phyloP scores from a whole-genome alignment of 2,329 filamentous ascomycete genomes.

The Furcasterigmium furcatum region DNA sequence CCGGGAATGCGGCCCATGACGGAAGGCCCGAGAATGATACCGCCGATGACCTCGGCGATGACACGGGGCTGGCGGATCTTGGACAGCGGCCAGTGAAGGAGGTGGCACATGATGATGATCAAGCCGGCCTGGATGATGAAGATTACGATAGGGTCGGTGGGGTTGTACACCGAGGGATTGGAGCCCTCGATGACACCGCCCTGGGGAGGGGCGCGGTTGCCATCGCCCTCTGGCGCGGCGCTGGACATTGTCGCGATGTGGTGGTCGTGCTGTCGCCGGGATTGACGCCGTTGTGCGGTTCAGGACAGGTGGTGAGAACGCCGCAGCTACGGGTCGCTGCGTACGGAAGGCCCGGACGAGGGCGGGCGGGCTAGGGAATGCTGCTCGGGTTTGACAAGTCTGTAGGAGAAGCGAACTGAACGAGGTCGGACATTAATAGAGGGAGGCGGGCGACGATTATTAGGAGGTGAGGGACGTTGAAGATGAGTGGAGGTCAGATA shows the following conservation, averaged over 20 bases:
- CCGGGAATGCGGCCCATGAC: constrained; percentile 83
- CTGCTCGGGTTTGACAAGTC: too few species aligned
- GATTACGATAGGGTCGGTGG: constrained; percentile 68
- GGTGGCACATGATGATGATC: constrained; percentile 42
- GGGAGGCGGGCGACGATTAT: too few species aligned
- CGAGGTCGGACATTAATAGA: too few species aligned
- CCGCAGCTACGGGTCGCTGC: too few species aligned
- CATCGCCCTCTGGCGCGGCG: background rate
- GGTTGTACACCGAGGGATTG: constrained; percentile 65
- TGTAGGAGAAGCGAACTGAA: too few species aligned
- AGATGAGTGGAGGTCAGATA: too few species aligned
- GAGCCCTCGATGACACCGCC: constrained; percentile 67
- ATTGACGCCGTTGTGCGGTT: too few species aligned
- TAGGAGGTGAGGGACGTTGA: too few species aligned
- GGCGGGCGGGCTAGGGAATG: too few species aligned
- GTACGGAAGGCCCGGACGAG: too few species aligned
- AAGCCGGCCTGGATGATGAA: constrained; percentile 68
- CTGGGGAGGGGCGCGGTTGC: constrained; percentile 26
- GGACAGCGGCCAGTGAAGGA: constrained; percentile 70
- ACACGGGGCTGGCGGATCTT: constrained; percentile 77
- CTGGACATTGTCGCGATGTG: background rate
- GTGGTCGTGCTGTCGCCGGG: background rate
- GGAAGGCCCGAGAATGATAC: constrained; percentile 80
- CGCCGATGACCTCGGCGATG: constrained; percentile 79
- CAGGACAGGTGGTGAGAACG: too few species aligned